phyloP scores from a whole-genome alignment of 1,284 basidiomycete species.

The Amylostereum chailletii region DNA sequence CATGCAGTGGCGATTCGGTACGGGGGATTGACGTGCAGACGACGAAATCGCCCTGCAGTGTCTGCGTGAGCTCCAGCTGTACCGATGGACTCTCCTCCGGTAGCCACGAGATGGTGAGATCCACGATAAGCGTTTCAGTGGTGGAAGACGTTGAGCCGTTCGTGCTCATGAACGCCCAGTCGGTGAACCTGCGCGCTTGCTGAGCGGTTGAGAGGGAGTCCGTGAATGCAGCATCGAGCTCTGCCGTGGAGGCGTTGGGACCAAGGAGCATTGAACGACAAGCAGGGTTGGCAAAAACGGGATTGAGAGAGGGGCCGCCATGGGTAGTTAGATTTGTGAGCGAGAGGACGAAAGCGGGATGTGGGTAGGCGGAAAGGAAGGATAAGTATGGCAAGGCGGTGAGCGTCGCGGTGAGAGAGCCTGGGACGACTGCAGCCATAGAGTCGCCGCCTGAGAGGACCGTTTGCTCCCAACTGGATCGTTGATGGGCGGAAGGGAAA shows the following conservation, averaged over 20 bases:
- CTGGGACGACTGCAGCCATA: too few species aligned
- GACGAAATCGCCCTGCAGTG: not conserved
- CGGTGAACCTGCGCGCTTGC: not conserved
- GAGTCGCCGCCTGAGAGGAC: too few species aligned
- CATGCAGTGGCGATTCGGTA: not conserved
- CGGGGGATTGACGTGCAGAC: not conserved
- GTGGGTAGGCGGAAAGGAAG: conserved; percentile 13
- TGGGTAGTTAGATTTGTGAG: conserved; percentile 3
- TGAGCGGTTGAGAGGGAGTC: not conserved
- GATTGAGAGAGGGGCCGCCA: conserved; percentile 7
- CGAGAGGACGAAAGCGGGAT: conserved; percentile 14
- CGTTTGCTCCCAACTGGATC: too few species aligned
- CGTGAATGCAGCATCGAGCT: not conserved
- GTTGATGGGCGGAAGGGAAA: too few species aligned
- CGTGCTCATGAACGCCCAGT: not conserved
- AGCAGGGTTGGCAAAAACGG: conserved; percentile 13
- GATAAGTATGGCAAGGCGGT: conserved; percentile 1
- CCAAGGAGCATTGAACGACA: conserved; percentile 12
- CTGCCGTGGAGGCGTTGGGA: conserved; percentile 3
- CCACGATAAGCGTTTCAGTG: not conserved
- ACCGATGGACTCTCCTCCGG: not conserved
- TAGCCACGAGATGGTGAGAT: not conserved
- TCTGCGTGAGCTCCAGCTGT: not conserved
- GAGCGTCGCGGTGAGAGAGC: not conserved
- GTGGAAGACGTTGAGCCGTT: not conserved